Percentiles rank a stretch among this genome's conserved stretches.
These are phyloP conservation scores for Hymenochaete sp. DNA, from an alignment of 1,284 basidiomycete genomes.

Conservation along the genomic window DNA sequence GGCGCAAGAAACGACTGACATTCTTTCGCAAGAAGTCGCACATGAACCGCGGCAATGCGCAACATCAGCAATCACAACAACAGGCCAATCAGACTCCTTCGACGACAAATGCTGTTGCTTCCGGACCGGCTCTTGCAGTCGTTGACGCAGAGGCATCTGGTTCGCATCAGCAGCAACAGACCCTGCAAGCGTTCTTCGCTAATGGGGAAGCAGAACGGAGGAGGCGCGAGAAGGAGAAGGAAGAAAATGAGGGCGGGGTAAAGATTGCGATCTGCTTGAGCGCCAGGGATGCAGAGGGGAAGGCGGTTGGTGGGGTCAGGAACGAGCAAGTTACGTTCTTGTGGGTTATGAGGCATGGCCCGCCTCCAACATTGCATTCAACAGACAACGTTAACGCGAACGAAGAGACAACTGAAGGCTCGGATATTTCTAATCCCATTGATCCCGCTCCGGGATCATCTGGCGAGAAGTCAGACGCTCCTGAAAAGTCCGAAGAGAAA, in stretches of 20 bases:
- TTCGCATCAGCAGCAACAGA: neutral
- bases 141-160: slow-evolving; percentile 47
- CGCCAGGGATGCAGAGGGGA: slow-evolving; percentile 66
- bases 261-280: slow-evolving; percentile 67
- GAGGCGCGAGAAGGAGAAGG: slow-evolving; percentile 35
- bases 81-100: neutral
- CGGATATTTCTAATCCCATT: slow-evolving; percentile 18
- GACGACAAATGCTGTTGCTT: slow-evolving; percentile 16
- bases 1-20: slow-evolving; percentile 8
- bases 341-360: slow-evolving; percentile 69
- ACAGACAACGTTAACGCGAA: neutral
- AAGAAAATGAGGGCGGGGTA: slow-evolving; percentile 49
- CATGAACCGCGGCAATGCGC: neutral
- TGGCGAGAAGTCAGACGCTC: neutral
- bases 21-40: slow-evolving; percentile 14
- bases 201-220: slow-evolving; percentile 29
- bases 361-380: slow-evolving; percentile 21
- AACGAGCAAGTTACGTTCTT: slow-evolving; percentile 86
- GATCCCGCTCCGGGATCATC: neutral
- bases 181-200: slow-evolving; percentile 21
- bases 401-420: slow-evolving; percentile 2
- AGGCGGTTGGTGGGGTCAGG: slow-evolving; percentile 43
- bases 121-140: slow-evolving; percentile 62
- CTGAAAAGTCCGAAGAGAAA: neutral
- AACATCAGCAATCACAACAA: neutral